Conservation (phyloP, 176 grass and related monocot species). For the Eremochloa ophiuroides region DNA sequence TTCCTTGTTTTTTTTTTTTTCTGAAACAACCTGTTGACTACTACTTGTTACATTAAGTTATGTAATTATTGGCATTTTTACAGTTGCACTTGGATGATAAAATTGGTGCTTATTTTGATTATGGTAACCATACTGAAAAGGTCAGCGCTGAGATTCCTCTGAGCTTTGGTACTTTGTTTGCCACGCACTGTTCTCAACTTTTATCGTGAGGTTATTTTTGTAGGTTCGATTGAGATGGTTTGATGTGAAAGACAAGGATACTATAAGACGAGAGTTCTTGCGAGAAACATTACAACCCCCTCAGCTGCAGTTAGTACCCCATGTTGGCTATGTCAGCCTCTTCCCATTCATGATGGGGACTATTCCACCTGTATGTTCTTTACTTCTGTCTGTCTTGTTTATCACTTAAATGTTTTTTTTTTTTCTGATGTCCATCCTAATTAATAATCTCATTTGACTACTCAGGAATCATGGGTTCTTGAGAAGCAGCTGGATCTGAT, state of each 20-base stretch:
- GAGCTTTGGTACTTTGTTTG: constrained; percentile 14
- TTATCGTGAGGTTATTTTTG: constrained; percentile 14
- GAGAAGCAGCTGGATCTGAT: constrained; percentile 83
- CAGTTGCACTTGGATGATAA: constrained; percentile 89
- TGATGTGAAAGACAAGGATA: constrained; percentile 53
- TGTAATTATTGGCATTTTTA: constrained; percentile 27
- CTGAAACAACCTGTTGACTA: background rate
- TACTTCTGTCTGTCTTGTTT: constrained; percentile 20
- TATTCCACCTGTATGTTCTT: constrained; percentile 76
- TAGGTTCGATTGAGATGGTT: constrained; percentile 91
- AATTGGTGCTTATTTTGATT: constrained; percentile 81
- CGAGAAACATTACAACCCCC: constrained; percentile 74
- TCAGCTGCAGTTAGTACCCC: constrained; percentile 73
- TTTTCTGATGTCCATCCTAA: constrained; percentile 10
- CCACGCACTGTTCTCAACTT: constrained; percentile 7
- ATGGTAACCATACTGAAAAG: constrained; percentile 96
- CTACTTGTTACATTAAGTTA: constrained; percentile 3
- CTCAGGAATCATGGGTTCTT: constrained; percentile 84
- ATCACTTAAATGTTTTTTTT: background rate
- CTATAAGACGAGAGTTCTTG: constrained; percentile 61
- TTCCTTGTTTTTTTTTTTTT: background rate
- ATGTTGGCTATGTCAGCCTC: constrained; percentile 95
- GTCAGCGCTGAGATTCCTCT: constrained; percentile 32
- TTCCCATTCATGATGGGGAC: constrained; percentile 97
- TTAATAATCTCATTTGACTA: background rate